Evolutionary conservation across 768 basidiomycete genomes (phyloP).

Genomic region (Podaxis carcinomalis): DNA sequence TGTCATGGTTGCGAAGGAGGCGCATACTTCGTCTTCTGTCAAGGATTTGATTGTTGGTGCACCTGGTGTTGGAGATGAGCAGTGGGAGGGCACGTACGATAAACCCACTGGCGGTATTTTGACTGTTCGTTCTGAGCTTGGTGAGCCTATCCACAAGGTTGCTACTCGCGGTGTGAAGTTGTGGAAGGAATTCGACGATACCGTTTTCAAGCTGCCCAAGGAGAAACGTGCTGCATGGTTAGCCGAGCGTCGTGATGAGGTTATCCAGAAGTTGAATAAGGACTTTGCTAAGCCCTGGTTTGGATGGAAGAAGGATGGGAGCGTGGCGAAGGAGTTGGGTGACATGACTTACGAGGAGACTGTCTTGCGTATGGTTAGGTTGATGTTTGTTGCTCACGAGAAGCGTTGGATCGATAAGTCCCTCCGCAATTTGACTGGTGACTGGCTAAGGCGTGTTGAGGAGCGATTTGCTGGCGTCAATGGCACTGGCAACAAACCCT

Average conservation of each 20-base stretch:
- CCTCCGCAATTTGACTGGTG: slow-evolving; percentile 89
- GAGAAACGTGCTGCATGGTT: slow-evolving; percentile 94
- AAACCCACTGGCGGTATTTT: slow-evolving; percentile 95
- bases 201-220: slow-evolving; percentile 91
- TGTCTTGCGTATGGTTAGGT: slow-evolving; percentile 81
- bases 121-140: slow-evolving; percentile 95
- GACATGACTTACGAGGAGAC: slow-evolving; percentile 99
- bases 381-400: slow-evolving; percentile 94
- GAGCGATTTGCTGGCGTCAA: slow-evolving; percentile 93
- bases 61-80: slow-evolving; percentile 81
- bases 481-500: slow-evolving; percentile 69
- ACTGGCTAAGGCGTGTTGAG: slow-evolving; percentile 95
- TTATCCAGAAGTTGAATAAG: slow-evolving; percentile 88
- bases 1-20: slow-evolving; percentile 99
- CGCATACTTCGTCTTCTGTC: slow-evolving; percentile 90
- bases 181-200: slow-evolving; percentile 98
- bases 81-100: slow-evolving; percentile 93
- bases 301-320: slow-evolving; percentile 91
- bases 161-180: slow-evolving; percentile 95
- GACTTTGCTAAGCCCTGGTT: slow-evolving; percentile 99
- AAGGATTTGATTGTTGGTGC: slow-evolving; percentile 97
- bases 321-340: slow-evolving; percentile 76
- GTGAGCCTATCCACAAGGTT: slow-evolving; percentile 99
- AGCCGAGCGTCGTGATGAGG: slow-evolving; percentile 78
- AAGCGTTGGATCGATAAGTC: slow-evolving; percentile 91